Conservation (phyloP, 495 filamentous ascomycete species). For the Thermothielavioides terrestris region DNA sequence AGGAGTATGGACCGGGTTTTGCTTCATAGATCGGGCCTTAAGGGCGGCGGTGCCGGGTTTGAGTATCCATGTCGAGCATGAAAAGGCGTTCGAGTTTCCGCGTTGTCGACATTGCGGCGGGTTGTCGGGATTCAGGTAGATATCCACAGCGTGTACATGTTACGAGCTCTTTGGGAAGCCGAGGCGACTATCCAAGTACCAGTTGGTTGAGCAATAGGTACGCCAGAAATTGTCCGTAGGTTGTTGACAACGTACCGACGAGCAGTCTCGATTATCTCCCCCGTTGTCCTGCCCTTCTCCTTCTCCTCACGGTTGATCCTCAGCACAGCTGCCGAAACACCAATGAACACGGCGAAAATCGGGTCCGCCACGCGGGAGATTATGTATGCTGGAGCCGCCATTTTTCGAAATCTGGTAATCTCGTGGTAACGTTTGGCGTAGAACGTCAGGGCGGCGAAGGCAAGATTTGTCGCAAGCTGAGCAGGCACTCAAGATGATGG, state of each 20-base stretch:
- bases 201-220: not conserved
- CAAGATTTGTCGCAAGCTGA: not conserved
- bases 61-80: not conserved
- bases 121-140: not conserved
- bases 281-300: conserved; percentile 50
- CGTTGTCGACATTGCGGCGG: not conserved
- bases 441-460: not conserved
- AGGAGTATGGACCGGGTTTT: conserved; percentile 50
- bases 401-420: conserved; percentile 12
- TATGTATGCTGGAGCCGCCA: conserved; percentile 46
- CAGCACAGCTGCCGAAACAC: conserved; percentile 51
- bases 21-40: conserved; percentile 10
- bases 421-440: not conserved
- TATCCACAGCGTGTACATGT: not conserved
- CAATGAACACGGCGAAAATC: conserved; percentile 77
- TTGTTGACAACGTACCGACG: conserved; percentile 43
- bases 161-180: conserved; percentile 18
- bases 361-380: conserved; percentile 70
- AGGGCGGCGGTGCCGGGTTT: not conserved
- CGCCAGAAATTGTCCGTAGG: too few species aligned
- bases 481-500: not conserved
- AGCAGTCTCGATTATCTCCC: conserved; percentile 42
- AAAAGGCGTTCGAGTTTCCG: conserved; percentile 7
- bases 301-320: conserved; percentile 78
- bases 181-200: conserved; percentile 22